A percentile compares a stretch with the other conserved stretches of the same genome.
phyloP scores from a whole-genome alignment of 805 yeast species.

The Myxozyma lipomycoides region DNA sequence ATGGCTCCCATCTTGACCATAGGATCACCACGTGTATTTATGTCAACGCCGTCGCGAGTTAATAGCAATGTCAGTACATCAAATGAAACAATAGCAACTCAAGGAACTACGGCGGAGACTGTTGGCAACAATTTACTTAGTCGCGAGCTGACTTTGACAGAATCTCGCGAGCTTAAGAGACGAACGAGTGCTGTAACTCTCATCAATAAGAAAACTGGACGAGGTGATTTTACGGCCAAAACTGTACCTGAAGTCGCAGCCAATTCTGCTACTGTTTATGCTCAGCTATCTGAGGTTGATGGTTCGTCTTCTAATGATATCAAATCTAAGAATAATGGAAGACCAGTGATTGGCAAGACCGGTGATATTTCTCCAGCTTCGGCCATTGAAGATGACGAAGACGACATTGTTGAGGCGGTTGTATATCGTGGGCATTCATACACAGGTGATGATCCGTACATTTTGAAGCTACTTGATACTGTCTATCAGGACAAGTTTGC shows the following conservation, averaged over 20 bases:
- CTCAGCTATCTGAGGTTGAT: slow-evolving; percentile 18
- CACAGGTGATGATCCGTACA: slow-evolving; percentile 61
- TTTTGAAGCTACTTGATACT: slow-evolving; percentile 52
- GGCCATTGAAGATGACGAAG: not conserved
- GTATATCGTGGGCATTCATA: slow-evolving; percentile 43
- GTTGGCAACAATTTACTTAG: not conserved
- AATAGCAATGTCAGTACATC: not conserved
- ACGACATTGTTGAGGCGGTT: slow-evolving; percentile 1
- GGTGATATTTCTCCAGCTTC: not conserved
- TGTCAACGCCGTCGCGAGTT: slow-evolving; percentile 17
- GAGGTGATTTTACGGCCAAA: slow-evolving; percentile 6
- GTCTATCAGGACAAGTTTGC: slow-evolving; percentile 55
- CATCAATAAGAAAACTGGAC: slow-evolving; percentile 1
- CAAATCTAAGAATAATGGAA: not conserved
- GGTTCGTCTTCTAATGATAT: not conserved
- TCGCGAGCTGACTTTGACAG: slow-evolving; percentile 11
- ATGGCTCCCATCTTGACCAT: slow-evolving; percentile 22
- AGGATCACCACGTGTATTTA: slow-evolving; percentile 14
- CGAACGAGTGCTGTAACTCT: slow-evolving; percentile 18
- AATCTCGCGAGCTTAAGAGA: slow-evolving; percentile 18
- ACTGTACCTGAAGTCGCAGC: slow-evolving; percentile 27
- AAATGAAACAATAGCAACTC: not conserved
- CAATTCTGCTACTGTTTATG: slow-evolving; percentile 23
- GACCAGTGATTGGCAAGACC: not conserved
- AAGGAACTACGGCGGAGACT: not conserved